These are phyloP conservation scores for Mitragyna speciosa DNA, from an alignment of 257 asterid species.

Conservation along the genomic window DNA sequence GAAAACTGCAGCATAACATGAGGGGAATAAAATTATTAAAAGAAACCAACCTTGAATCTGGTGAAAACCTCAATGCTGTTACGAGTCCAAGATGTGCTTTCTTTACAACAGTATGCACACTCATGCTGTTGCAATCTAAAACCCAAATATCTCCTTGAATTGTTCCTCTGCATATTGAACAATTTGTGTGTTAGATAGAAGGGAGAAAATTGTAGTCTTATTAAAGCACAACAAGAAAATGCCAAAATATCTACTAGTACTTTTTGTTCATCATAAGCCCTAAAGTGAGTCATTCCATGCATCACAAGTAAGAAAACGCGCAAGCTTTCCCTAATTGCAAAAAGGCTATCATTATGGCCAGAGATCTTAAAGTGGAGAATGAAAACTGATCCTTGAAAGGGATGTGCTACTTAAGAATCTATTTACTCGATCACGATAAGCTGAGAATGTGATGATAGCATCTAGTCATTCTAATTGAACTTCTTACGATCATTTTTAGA, in stretches of 20 bases:
- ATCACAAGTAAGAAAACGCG: neutral
- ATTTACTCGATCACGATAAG: neutral
- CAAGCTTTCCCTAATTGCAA: neutral
- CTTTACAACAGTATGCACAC: constrained; percentile 51
- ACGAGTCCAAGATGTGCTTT: constrained; percentile 93
- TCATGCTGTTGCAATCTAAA: constrained; percentile 49
- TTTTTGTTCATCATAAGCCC: constrained; percentile 2
- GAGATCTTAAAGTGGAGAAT: too few relatives aligned
- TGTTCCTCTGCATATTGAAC: constrained; percentile 71
- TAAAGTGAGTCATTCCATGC: neutral
- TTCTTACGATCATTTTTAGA: neutral
- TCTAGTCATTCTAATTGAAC: neutral
- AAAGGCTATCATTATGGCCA: neutral
- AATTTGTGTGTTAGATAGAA: constrained; percentile 17
- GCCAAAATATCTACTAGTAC: neutral
- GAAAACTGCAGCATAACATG: constrained; percentile 1
- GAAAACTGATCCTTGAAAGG: neutral
- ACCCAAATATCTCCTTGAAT: constrained; percentile 67
- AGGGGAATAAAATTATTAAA: constrained; percentile 7
- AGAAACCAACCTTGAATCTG: constrained; percentile 68
- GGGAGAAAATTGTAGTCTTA: constrained; percentile 3
- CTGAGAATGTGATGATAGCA: neutral
- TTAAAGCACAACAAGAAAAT: neutral
- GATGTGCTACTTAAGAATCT: neutral
- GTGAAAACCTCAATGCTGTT: constrained; percentile 75